phyloP scores from a whole-genome alignment of 768 basidiomycete genomes.

The Steccherinum ochraceum region DNA sequence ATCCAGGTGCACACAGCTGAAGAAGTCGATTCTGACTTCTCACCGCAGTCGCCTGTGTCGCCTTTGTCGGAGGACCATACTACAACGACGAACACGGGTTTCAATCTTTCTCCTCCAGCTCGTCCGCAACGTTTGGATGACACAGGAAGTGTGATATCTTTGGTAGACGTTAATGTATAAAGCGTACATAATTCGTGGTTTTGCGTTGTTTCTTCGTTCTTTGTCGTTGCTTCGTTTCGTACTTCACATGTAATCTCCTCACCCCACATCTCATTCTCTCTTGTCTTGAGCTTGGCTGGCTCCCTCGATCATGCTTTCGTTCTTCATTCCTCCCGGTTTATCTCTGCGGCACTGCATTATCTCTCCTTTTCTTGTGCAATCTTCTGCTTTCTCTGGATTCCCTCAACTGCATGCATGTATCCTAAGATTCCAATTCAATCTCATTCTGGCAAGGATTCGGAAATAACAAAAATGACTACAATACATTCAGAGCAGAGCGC shows the following conservation, averaged over 20 bases:
- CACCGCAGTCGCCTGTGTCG: not conserved
- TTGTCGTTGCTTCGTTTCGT: not conserved
- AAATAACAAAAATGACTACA: slow-evolving; percentile 11
- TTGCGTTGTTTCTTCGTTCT: not conserved
- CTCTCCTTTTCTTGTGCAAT: slow-evolving; percentile 1
- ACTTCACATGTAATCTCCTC: not conserved
- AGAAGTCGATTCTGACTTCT: not conserved
- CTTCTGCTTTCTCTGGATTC: not conserved
- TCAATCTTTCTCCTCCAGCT: not conserved
- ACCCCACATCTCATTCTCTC: slow-evolving; percentile 5
- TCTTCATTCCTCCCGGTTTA: slow-evolving; percentile 1
- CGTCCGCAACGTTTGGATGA: not conserved
- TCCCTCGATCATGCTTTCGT: not conserved
- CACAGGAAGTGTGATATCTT: slow-evolving; percentile 5
- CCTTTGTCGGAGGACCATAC: not conserved
- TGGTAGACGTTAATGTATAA: slow-evolving; percentile 11
- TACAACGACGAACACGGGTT: not conserved
- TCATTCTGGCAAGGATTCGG: slow-evolving; percentile 5
- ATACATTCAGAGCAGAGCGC: slow-evolving; percentile 7
- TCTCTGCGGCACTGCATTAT: slow-evolving; percentile 5
- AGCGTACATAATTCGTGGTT: not conserved
- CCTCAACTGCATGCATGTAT: slow-evolving; percentile 9
- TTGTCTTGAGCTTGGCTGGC: not conserved
- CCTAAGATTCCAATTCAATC: slow-evolving; percentile 2
- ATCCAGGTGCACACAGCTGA: not conserved